Percentiles rank a stretch among this genome's conserved stretches.
Evolutionary conservation across 176 grass and related monocot species (phyloP).

Genomic region (Carex myosuroides): DNA sequence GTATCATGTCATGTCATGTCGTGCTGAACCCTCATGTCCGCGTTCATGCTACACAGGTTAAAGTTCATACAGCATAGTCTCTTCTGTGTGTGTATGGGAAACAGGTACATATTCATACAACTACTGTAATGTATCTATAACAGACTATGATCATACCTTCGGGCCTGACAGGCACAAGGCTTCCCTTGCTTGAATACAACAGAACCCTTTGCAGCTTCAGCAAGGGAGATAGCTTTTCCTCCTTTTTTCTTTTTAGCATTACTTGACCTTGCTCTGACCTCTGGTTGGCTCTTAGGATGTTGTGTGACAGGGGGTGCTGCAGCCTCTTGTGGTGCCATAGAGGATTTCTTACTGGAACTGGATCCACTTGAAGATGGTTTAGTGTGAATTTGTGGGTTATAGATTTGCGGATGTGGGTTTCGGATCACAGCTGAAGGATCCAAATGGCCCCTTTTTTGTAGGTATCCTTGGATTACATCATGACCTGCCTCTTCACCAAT

Average conservation of each 20-base stretch:
- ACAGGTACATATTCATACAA: not conserved
- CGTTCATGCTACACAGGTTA: not conserved
- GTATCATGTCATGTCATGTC: not conserved
- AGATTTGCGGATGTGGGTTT: not conserved
- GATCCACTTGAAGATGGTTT: constrained; percentile 49
- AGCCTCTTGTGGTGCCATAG: constrained; percentile 42
- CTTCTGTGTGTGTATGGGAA: not conserved
- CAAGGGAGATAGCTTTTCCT: constrained; percentile 64
- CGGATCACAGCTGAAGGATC: constrained; percentile 32
- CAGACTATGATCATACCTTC: constrained; percentile 39
- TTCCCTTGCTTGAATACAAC: constrained; percentile 94
- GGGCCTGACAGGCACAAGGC: constrained; percentile 90
- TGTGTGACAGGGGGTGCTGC: constrained; percentile 31
- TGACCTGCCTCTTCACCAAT: constrained; percentile 66
- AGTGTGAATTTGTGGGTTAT: constrained; percentile 45
- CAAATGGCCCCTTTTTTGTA: constrained; percentile 58
- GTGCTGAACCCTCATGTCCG: not conserved
- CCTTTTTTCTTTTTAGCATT: constrained; percentile 63
- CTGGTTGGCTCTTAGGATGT: constrained; percentile 47
- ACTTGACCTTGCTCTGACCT: constrained; percentile 39
- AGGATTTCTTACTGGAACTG: constrained; percentile 49
- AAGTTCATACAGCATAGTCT: not conserved
- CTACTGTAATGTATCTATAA: not conserved
- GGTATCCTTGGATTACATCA: constrained; percentile 73
- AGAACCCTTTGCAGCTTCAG: constrained; percentile 80